These are phyloP conservation scores for Silene conica DNA, from an alignment of 148 eudicot genomes.

Conservation along the genomic window DNA sequence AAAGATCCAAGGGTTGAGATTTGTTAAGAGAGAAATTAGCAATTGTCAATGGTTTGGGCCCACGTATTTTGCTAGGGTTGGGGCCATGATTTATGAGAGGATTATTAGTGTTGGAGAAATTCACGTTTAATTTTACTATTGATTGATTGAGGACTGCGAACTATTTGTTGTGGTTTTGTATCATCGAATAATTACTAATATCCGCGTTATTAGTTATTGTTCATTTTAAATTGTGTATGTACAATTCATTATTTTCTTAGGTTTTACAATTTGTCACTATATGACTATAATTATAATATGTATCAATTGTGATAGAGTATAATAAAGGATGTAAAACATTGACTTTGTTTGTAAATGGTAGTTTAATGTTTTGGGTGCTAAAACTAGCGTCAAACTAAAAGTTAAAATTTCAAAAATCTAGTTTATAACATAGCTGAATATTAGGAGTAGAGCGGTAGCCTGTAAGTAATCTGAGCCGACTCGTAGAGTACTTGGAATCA, in stretches of 20 bases:
- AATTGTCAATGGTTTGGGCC: slow-evolving; percentile 25
- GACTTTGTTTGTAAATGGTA: too few species aligned
- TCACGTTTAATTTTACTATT: not conserved
- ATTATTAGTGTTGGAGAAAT: not conserved
- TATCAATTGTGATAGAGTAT: too few species aligned
- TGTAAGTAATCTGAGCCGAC: too few species aligned
- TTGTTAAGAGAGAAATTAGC: slow-evolving; percentile 3
- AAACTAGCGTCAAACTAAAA: too few species aligned
- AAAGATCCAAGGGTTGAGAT: slow-evolving; percentile 21
- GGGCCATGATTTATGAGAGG: slow-evolving; percentile 9
- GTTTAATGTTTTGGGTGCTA: too few species aligned
- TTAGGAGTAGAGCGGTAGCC: too few species aligned
- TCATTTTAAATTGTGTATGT: not conserved
- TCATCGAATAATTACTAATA: not conserved
- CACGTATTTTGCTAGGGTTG: not conserved
- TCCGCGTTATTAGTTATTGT: slow-evolving; percentile 2
- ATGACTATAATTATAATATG: too few species aligned
- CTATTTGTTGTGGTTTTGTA: not conserved
- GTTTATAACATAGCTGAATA: too few species aligned
- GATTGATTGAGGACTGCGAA: not conserved
- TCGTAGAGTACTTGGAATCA: too few species aligned
- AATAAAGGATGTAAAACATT: too few species aligned
- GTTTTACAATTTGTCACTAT: not conserved
- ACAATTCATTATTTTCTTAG: too few species aligned
- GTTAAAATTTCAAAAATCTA: too few species aligned